Evolutionary conservation across 192 early-diverging fungal genomes (phyloP), one percentile per base, ranked within the genome.

Genomic region (Endogone sp.): DNA sequence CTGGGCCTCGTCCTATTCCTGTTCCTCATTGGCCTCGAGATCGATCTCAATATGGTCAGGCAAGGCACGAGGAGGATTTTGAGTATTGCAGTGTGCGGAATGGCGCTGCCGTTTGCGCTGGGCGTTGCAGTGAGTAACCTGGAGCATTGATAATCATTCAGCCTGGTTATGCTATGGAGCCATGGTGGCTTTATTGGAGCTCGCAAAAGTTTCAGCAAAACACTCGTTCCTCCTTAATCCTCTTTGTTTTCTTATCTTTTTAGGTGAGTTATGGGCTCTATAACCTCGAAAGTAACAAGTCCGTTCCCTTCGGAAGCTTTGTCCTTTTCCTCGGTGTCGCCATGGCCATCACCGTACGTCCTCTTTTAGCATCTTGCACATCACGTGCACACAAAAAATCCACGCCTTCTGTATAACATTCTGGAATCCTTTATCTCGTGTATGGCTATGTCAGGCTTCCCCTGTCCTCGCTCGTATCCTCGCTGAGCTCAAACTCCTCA

Each of bases 391-490:
- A 49, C 16, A 16, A 16, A 6, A 49, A 11, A 49, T 49, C n/a
- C n/a, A 4, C 8, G 25, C 55, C 66, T 3, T 29, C 23, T 60
- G 25, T 62, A 23, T 26, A 26, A 3, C 22, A 25, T 9, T 61
- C 6, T 20, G 9, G 22, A 10, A 1, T 64, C 11, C 23, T 70
- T 29, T 58, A 20, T 70, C 29, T 31, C 56, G 30, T 23, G 27
- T 56, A 55, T 71, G 22, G 29, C 31, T 62, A 20, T 54, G 25
- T 2, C 71, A 83, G 79, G 95, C 95, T 1, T 98, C 96, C 66
- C 96, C 96, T 0, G 96, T 98, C 1, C 84, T 98, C 29, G 96
- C 93, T 0, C 95, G 97, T 68, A 96, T 98, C 61, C 75, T 98
- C 64, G 89, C 93, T 0, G 95, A 97, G 77, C 83, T 89, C 32